Evolutionary conservation across 2,329 filamentous ascomycete species (phyloP), one percentile per base, ranked within the genome.

Genomic region (Diaporthe sp.): DNA sequence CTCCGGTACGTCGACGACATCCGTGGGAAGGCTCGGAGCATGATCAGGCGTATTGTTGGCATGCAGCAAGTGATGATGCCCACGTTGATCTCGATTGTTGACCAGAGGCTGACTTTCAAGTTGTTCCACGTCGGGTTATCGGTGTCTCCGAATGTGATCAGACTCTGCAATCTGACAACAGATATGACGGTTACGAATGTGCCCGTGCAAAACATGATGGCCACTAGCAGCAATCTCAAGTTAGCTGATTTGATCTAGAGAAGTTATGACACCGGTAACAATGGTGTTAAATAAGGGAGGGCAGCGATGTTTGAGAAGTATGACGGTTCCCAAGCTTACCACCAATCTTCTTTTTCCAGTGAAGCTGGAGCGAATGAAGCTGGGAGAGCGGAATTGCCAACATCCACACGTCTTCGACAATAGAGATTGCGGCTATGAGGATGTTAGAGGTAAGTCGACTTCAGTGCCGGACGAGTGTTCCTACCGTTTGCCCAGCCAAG

Each of bases 121-220:
- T 82, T 78, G 76, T 83, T 81, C 79, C 80, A 81, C 0, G 83
- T 83, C 7, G 81, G 78, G 75, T 84, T 83, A 3, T 39, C 68
- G 6, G 82, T 82, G 71, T 79, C 80, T 20, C 80, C 78, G 34
- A 83, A 82, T 10, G 51, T 61, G 65, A 82, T 79, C n/a, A 84
- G 79, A 6, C 81, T 80, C 7, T 80, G 78, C 15, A 84, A 78
- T 12, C 83, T 81, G 28, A 84, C 75, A 65, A 82, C 78, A 61
- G 80, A 82, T 57, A 85, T 81, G 25, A 85, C 53, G 10, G 83
- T 84, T 71, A 85, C 82, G 31, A 85, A 85, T 3, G 82, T 81
- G 7, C 87, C 87, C 4, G 88, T 84, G n/a, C 81, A 82, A 76
- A 89, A 88, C 86, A 89, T 88, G 67, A 88, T 76, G 6, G 61